These are phyloP conservation scores for Allium cepa DNA, from an alignment of 106 monocot species.

Conservation along the genomic window DNA sequence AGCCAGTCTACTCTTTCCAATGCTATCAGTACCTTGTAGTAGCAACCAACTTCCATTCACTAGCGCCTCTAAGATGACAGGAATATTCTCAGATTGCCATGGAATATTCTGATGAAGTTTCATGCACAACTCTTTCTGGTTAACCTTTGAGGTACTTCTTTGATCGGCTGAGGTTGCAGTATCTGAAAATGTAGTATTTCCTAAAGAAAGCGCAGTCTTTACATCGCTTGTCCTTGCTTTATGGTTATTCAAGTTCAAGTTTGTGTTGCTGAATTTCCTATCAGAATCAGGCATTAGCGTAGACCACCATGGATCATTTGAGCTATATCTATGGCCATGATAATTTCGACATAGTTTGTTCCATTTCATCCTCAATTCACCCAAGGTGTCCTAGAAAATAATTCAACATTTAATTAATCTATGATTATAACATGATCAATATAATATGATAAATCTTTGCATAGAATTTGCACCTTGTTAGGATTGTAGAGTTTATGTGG, in stretches of 20 bases:
- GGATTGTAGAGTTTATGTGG: conserved; percentile 25
- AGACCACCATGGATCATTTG: conserved; percentile 25
- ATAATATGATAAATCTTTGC: too few species aligned
- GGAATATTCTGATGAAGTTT: conserved; percentile 53
- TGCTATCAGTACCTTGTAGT: conserved; percentile 51
- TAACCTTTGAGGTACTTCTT: background rate
- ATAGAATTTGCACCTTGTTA: conserved; percentile 33
- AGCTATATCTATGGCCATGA: conserved; percentile 26
- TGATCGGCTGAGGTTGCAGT: conserved; percentile 38
- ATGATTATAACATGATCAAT: background rate
- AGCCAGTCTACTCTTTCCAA: conserved; percentile 54
- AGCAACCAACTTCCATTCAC: conserved; percentile 36
- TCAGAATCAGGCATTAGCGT: too few species aligned
- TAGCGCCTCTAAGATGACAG: conserved; percentile 47
- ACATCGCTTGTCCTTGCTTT: conserved; percentile 17
- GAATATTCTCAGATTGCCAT: conserved; percentile 64
- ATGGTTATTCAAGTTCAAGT: background rate
- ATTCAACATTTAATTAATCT: background rate
- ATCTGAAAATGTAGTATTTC: conserved; percentile 34
- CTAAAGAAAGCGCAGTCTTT: conserved; percentile 40
- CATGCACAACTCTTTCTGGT: conserved; percentile 23
- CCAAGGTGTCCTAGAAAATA: conserved; percentile 29
- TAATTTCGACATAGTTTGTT: conserved; percentile 54
- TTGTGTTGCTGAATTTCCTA: background rate
- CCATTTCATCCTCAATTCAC: conserved; percentile 72